Conservation (phyloP, 23 red algal species). For the Gracilaria gracilis region DNA sequence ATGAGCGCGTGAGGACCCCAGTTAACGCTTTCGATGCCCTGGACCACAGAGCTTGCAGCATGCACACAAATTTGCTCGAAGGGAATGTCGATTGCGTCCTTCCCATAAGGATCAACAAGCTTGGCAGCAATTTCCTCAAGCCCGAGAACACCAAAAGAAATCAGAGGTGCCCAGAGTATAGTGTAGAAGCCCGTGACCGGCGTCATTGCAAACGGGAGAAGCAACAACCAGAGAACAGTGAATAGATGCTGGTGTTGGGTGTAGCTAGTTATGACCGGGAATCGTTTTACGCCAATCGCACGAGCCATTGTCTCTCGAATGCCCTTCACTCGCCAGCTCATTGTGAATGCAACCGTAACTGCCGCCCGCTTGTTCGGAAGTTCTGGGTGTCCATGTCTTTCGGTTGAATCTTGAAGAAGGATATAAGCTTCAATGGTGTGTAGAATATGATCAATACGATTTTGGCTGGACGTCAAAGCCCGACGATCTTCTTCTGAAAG, state of each 20-base stretch:
- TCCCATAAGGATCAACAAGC: conserved; percentile 56
- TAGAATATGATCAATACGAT: conserved; percentile 18
- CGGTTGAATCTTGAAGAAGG: conserved; percentile 16
- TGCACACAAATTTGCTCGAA: conserved; percentile 32
- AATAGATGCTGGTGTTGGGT: conserved; percentile 43
- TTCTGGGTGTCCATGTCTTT: neutral
- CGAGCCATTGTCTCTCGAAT: conserved; percentile 10
- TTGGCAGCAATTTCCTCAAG: conserved; percentile 46
- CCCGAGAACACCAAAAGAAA: conserved; percentile 57
- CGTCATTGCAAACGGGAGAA: conserved; percentile 53
- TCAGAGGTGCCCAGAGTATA: conserved; percentile 51
- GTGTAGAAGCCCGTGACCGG: conserved; percentile 47
- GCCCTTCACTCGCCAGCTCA: neutral
- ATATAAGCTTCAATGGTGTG: conserved; percentile 38
- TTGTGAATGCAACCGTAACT: neutral
- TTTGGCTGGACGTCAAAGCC: neutral
- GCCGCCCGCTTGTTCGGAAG: neutral
- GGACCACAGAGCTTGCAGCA: conserved; percentile 24
- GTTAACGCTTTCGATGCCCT: conserved; percentile 17
- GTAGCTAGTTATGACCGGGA: conserved; percentile 51
- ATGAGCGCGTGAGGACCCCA: conserved; percentile 13
- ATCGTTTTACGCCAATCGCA: conserved; percentile 39
- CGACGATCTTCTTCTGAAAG: conserved; percentile 41
- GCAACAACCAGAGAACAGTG: conserved; percentile 41
- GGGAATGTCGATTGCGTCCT: conserved; percentile 56